These are phyloP conservation scores for Exophiala mesophila DNA, from an alignment of 2,329 filamentous ascomycete species.

Conservation along the genomic window DNA sequence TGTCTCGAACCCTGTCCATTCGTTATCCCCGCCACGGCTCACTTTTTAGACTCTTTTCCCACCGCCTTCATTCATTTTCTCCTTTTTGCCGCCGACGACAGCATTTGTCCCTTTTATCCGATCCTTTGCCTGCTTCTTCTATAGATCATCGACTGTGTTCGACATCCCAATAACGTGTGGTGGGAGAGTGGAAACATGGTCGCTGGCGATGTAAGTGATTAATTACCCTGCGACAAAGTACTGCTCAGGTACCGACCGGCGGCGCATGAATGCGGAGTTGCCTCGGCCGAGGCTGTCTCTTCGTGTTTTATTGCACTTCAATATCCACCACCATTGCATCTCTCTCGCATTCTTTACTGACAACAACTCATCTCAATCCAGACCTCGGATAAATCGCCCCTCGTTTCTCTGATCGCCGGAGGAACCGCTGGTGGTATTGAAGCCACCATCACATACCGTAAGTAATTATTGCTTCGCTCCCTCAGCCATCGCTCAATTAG, in stretches of 20 bases:
- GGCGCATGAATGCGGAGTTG: too few relatives aligned
- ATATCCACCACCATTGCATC: neutral
- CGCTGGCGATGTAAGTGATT: conserved; percentile 10
- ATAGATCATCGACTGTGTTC: neutral
- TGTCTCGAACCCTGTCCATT: too few relatives aligned
- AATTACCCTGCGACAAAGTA: too few relatives aligned
- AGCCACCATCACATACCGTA: conserved; percentile 42
- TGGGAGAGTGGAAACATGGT: conserved; percentile 11
- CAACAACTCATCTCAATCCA: neutral
- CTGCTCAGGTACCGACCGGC: too few relatives aligned
- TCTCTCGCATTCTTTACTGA: too few relatives aligned
- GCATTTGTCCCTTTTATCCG: too few relatives aligned
- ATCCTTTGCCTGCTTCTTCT: neutral
- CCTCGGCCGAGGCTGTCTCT: too few relatives aligned
- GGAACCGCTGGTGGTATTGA: conserved; percentile 52
- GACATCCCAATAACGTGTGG: too few relatives aligned
- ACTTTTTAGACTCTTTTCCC: too few relatives aligned
- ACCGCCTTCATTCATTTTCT: too few relatives aligned
- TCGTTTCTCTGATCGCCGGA: conserved; percentile 48
- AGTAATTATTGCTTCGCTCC: conserved; percentile 2
- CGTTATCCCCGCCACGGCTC: too few relatives aligned
- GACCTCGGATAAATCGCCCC: conserved; percentile 28
- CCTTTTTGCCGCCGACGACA: too few relatives aligned
- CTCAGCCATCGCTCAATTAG: neutral
- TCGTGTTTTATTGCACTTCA: neutral